A percentile compares a stretch with the other conserved stretches of the same genome.
phyloP scores from a whole-genome alignment of 441 rosid species.

The Mallotus repandus region DNA sequence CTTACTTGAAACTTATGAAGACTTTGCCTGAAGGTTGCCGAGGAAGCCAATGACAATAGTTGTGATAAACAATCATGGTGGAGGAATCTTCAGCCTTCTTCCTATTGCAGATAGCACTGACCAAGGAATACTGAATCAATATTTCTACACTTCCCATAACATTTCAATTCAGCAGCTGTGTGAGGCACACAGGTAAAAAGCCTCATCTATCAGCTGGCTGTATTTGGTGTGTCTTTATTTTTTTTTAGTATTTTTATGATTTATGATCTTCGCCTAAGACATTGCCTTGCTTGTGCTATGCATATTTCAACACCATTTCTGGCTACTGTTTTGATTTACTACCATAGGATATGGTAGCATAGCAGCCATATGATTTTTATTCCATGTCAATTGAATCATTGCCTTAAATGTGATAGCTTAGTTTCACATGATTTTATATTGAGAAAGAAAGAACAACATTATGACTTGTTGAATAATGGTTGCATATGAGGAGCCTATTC shows the following conservation, averaged over 20 bases:
- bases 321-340: background rate
- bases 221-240: constrained; percentile 9
- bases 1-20: constrained; percentile 13
- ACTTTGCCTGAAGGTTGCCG: constrained; percentile 47
- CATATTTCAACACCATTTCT: background rate
- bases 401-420: background rate
- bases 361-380: constrained; percentile 6
- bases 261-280: background rate
- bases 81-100: constrained; percentile 97
- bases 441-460: constrained; percentile 8
- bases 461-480: background rate
- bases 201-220: constrained; percentile 8
- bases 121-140: constrained; percentile 61
- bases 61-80: constrained; percentile 94
- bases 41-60: constrained; percentile 82
- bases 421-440: background rate
- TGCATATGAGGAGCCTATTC: background rate
- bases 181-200: constrained; percentile 80
- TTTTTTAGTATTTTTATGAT: background rate
- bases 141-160: constrained; percentile 86
- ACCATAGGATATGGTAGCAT: background rate
- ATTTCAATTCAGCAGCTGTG: constrained; percentile 73
- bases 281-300: constrained; percentile 1
- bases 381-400: constrained; percentile 6
- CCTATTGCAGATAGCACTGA: constrained; percentile 82